These are phyloP conservation scores for Leishmania tropica DNA, from an alignment of 208 protist genomes.

Conservation along the genomic window DNA sequence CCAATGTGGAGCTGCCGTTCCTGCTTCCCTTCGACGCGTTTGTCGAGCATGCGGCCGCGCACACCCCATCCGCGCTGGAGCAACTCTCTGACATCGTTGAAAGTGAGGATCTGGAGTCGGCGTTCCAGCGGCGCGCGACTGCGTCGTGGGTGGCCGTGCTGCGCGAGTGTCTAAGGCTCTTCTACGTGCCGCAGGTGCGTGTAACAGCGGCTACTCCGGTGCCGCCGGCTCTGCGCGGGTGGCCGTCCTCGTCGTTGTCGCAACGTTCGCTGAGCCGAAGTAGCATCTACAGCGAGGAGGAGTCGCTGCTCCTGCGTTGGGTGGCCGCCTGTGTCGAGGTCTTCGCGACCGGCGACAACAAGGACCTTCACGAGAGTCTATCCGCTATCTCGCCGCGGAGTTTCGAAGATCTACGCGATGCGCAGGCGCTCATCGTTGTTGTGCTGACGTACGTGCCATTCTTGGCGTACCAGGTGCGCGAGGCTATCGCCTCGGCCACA, in stretches of 20 bases:
- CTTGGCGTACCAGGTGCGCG: conserved; percentile 34
- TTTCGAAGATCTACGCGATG: conserved; percentile 84
- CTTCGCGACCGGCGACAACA: conserved; percentile 22
- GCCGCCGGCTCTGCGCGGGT: conserved; percentile 9
- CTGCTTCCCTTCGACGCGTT: conserved; percentile 89
- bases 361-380: conserved; percentile 13
- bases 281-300: conserved; percentile 89
- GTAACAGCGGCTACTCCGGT: neutral
- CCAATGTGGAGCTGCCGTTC: conserved; percentile 67
- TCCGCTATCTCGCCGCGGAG: neutral
- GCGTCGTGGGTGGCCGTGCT: conserved; percentile 81
- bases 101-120: conserved; percentile 8
- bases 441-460: conserved; percentile 77
- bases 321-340: conserved; percentile 36
- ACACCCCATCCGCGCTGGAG: conserved; percentile 2
- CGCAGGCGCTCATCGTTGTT: conserved; percentile 58
- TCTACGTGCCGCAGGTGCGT: conserved; percentile 67
- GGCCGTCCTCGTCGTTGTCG: conserved; percentile 22
- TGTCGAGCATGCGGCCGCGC: conserved; percentile 25
- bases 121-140: conserved; percentile 46
- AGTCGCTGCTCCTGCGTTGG: conserved; percentile 89
- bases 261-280: conserved; percentile 44
- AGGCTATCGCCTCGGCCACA: conserved; percentile 2
- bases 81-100: neutral
- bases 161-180: conserved; percentile 81